phyloP scores from a whole-genome alignment of 768 basidiomycete species.

The Kwoniella europaea region DNA sequence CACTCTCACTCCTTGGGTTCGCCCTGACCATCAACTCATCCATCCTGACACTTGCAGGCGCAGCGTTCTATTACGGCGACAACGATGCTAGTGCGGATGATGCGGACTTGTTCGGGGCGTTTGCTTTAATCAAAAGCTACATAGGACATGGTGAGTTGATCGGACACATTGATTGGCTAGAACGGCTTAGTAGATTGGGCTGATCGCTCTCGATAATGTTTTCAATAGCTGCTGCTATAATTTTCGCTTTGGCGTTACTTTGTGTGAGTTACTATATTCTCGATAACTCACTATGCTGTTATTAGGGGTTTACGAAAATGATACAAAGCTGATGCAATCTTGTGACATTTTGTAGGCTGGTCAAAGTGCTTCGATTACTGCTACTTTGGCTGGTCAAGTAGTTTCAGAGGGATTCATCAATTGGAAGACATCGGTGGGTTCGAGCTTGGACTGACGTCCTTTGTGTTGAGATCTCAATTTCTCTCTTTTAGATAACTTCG shows the following conservation, averaged over 20 bases:
- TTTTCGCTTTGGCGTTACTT: slow-evolving; percentile 86
- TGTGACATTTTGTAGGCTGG: slow-evolving; percentile 63
- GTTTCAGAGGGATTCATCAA: slow-evolving; percentile 87
- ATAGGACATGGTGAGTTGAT: slow-evolving; percentile 69
- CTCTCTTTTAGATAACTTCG: too few species aligned
- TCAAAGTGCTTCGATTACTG: slow-evolving; percentile 87
- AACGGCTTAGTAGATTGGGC: neutral
- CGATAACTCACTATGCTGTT: too few species aligned
- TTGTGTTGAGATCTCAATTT: too few species aligned
- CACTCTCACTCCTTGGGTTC: slow-evolving; percentile 71
- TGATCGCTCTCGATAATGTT: neutral
- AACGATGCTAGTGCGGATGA: slow-evolving; percentile 59
- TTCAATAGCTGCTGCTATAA: slow-evolving; percentile 71
- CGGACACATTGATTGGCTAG: neutral
- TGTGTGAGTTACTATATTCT: slow-evolving; percentile 57
- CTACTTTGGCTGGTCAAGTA: slow-evolving; percentile 86
- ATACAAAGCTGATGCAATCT: slow-evolving; percentile 1
- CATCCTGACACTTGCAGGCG: slow-evolving; percentile 79
- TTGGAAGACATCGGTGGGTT: slow-evolving; percentile 72
- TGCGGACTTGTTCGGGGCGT: slow-evolving; percentile 83
- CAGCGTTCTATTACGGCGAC: slow-evolving; percentile 73
- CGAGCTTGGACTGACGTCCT: too few species aligned
- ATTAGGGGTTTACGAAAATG: neutral
- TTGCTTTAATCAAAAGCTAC: slow-evolving; percentile 69
- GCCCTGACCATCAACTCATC: slow-evolving; percentile 83